phyloP scores from a whole-genome alignment of 176 grass and related monocot genomes.

The Pharus latifolius region DNA sequence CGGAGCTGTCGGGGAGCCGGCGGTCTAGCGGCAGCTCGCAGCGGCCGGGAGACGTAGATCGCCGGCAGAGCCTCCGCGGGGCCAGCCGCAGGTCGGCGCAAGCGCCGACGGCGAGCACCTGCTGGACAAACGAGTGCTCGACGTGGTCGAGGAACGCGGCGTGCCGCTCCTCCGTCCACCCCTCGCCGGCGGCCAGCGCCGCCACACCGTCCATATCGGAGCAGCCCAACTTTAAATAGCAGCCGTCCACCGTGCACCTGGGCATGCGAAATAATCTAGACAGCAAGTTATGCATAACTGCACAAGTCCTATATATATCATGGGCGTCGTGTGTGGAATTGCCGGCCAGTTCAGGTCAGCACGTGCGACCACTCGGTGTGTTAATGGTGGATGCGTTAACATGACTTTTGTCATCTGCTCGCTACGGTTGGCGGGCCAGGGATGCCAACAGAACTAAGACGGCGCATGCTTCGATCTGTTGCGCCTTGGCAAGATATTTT shows the following conservation, averaged over 20 bases:
- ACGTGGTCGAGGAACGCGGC: constrained; percentile 71
- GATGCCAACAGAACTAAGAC: not conserved
- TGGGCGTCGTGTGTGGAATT: too few relatives aligned
- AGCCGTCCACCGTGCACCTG: too few relatives aligned
- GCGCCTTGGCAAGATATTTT: not conserved
- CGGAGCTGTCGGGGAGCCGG: constrained; percentile 68
- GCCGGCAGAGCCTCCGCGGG: constrained; percentile 12
- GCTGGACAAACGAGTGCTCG: constrained; percentile 70
- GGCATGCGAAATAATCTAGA: too few relatives aligned
- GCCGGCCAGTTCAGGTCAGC: too few relatives aligned
- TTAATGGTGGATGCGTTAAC: not conserved
- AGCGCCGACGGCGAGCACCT: constrained; percentile 25
- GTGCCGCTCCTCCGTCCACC: constrained; percentile 89
- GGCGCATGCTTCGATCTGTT: not conserved
- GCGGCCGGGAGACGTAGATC: not conserved
- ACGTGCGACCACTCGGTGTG: too few relatives aligned
- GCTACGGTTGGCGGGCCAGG: not conserved
- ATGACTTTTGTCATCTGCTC: not conserved
- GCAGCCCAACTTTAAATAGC: constrained; percentile 20
- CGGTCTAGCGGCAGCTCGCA: constrained; percentile 45
- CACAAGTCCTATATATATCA: too few relatives aligned
- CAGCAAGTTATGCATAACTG: too few relatives aligned
- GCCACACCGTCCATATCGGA: constrained; percentile 26
- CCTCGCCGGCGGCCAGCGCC: constrained; percentile 16
- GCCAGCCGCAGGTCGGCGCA: constrained; percentile 15